phyloP scores from a whole-genome alignment of 768 basidiomycete species.

The Tulasnella sp. region DNA sequence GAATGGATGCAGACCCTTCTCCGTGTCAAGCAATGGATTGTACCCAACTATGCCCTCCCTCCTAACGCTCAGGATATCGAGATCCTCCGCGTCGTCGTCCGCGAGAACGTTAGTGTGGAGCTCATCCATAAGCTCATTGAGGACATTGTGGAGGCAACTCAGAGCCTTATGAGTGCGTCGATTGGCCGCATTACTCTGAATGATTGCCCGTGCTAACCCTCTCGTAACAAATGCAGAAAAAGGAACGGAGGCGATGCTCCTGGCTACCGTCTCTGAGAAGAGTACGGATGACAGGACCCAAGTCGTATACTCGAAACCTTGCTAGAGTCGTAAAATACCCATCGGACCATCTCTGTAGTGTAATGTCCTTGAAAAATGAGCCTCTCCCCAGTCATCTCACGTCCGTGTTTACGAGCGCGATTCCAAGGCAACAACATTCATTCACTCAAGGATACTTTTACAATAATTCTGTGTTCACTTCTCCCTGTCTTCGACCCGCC shows the following conservation, averaged over 20 bases:
- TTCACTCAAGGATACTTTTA: background rate
- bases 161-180: constrained; percentile 49
- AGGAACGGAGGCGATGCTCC: constrained; percentile 9
- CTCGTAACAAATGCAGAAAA: constrained; percentile 16
- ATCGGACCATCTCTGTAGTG: background rate
- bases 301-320: constrained; percentile 28
- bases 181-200: background rate
- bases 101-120: constrained; percentile 58
- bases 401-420: background rate
- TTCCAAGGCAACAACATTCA: background rate
- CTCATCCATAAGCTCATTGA: constrained; percentile 60
- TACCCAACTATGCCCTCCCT: constrained; percentile 58
- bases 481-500: background rate
- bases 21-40: constrained; percentile 57
- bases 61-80: constrained; percentile 51
- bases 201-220: background rate
- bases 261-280: constrained; percentile 26
- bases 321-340: background rate
- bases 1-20: constrained; percentile 48
- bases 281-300: background rate
- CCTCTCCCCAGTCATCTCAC: background rate
- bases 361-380: background rate
- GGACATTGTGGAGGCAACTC: constrained; percentile 67
- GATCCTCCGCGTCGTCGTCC: constrained; percentile 58
- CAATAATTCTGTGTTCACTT: background rate